phyloP scores from a whole-genome alignment of 805 yeast genomes.

The Ogataea haglerorum region DNA sequence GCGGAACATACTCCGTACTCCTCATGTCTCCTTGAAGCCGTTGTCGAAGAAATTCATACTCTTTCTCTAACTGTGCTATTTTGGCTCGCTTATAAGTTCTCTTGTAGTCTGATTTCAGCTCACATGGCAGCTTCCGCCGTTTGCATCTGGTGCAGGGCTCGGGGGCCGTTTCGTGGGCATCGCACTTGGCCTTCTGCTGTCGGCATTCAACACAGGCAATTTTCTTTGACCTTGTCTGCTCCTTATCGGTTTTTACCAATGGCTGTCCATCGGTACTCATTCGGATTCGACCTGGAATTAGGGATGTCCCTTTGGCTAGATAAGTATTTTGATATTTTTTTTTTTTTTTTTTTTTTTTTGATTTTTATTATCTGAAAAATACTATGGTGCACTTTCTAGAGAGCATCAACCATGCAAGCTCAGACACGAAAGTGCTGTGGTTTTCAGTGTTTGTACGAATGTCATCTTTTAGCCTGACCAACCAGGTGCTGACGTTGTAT shows the following conservation, averaged over 20 bases:
- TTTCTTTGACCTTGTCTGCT: conserved; percentile 37
- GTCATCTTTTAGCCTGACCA: conserved; percentile 74
- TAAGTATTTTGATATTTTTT: neutral
- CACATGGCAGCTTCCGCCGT: conserved; percentile 67
- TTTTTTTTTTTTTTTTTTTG: too few relatives aligned
- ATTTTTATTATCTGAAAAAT: too few relatives aligned
- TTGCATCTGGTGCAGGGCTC: conserved; percentile 79
- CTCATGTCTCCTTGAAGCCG: conserved; percentile 16
- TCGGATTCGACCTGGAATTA: neutral
- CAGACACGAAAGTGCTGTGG: conserved; percentile 64
- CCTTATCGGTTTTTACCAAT: conserved; percentile 3
- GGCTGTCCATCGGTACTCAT: conserved; percentile 1
- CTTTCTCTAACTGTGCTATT: conserved; percentile 77
- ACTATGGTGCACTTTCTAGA: conserved; percentile 33
- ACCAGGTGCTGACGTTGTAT: conserved; percentile 71
- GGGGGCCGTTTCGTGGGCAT: conserved; percentile 74
- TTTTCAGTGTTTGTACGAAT: conserved; percentile 65
- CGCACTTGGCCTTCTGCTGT: conserved; percentile 91
- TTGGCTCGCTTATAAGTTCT: conserved; percentile 86
- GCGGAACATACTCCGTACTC: conserved; percentile 13
- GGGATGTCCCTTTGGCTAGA: neutral
- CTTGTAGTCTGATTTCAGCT: conserved; percentile 75
- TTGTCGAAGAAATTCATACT: conserved; percentile 60
- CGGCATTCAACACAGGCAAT: conserved; percentile 96
- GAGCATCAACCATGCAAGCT: conserved; percentile 32